Percentiles rank a stretch among this genome's conserved stretches.
These are phyloP conservation scores for Tolypocladium endophyticum DNA, from an alignment of 2,329 filamentous ascomycete species.

Conservation along the genomic window DNA sequence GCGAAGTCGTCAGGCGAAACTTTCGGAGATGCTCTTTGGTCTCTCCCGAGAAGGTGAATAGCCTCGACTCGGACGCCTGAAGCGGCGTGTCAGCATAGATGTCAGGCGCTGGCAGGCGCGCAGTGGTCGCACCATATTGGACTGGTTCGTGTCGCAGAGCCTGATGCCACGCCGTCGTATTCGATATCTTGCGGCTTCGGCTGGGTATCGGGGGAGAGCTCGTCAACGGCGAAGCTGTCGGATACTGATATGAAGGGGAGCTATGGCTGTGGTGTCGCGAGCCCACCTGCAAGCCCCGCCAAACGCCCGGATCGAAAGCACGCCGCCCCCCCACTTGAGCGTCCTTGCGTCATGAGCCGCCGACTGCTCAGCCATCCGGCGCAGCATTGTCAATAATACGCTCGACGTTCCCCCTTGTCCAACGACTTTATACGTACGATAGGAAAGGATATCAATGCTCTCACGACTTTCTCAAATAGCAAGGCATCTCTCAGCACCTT, in stretches of 20 bases:
- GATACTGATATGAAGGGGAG: not conserved
- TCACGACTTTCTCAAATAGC: conserved; percentile 62
- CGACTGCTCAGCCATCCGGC: not conserved
- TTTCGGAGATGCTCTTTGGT: conserved; percentile 86
- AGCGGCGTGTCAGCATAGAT: conserved; percentile 6
- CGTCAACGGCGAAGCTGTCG: not conserved
- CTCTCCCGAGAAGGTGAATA: conserved; percentile 88
- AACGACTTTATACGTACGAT: not conserved
- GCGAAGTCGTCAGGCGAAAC: conserved; percentile 84
- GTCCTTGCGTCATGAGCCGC: not conserved
- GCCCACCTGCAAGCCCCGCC: not conserved
- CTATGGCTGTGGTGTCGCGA: not conserved
- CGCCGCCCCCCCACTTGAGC: not conserved
- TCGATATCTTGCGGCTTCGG: not conserved
- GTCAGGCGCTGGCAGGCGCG: not conserved
- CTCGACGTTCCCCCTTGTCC: not conserved
- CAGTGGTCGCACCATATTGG: not conserved
- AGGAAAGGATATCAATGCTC: conserved; percentile 49
- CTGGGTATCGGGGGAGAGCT: not conserved
- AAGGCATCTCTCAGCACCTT: conserved; percentile 47
- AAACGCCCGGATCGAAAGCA: not conserved
- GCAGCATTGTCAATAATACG: not conserved
- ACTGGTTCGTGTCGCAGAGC: not conserved
- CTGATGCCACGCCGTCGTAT: not conserved
- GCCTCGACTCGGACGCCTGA: conserved; percentile 63